Evolutionary conservation across 2,329 filamentous ascomycete genomes (phyloP), one percentile per base, ranked within the genome.

Genomic region (Hypoxylon sp.): DNA sequence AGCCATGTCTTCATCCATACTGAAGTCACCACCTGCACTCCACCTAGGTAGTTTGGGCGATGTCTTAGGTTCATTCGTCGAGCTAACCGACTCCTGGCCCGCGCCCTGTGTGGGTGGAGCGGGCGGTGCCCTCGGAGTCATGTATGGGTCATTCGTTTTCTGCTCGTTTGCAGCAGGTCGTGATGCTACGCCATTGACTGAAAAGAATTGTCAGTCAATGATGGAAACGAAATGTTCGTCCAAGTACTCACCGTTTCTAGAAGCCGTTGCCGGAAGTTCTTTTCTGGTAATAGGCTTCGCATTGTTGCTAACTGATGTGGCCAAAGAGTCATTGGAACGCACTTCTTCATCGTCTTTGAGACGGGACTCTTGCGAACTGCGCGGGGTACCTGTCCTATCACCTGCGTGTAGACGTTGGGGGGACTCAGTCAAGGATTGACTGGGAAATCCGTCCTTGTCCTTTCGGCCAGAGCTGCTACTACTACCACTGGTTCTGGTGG

Each of bases 1-100:
- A 59, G 93, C 92, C 89, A 98, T 94, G 77, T 98, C 96, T 79
- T 98, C 94, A 72, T 98, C 95, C 91, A 97, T 90, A 66, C 92
- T 96, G 76, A 98, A 96, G 72, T 97, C 94, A 60, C 91, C 93
- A 57, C 93, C 93, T 47, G 88, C 87, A 79, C 92, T 97, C 88
- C 88, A 93, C 75, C 91, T 86, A 71, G 91, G 88, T 69, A 93
- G 83, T 74, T 90, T 90, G 9, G 91, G 90, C 9, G 91, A 92
- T 42, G 80, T 80, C 72, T 88, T 87, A 67, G 81, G 77, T 74
- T 83, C 74, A 58, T 65, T 71, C 47, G 67, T 79, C 56, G 85
- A 81, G 67, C 78, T 83, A 22, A 81, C 77, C 19, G 87, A 82
- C 52, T 88, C 87, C 69, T 87, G 87, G 60, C 76, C 78, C 33